phyloP scores from a whole-genome alignment of 2,329 filamentous ascomycete genomes.

The Ophiostoma pallidulum region DNA sequence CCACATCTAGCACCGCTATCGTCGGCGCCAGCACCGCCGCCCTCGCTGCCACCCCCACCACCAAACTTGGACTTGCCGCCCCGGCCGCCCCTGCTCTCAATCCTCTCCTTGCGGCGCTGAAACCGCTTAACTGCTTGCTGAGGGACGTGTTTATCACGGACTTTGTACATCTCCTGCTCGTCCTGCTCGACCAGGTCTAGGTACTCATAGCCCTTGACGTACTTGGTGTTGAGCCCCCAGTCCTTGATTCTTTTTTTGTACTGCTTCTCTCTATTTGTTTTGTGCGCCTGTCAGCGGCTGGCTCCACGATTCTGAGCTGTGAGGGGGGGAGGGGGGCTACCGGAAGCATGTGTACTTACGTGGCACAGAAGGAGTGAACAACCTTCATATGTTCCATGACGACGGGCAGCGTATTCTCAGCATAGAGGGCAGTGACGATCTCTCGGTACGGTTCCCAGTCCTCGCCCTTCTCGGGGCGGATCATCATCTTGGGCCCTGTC shows the following conservation, averaged over 20 bases:
- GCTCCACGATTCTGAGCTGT: too few relatives aligned
- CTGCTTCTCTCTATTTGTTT: constrained; percentile 21
- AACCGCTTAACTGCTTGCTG: constrained; percentile 12
- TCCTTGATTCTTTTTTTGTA: constrained; percentile 27
- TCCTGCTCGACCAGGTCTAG: constrained; percentile 24
- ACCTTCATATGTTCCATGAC: constrained; percentile 28
- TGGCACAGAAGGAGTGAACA: constrained; percentile 23
- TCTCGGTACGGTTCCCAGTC: constrained; percentile 26
- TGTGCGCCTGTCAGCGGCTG: not conserved
- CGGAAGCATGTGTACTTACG: constrained; percentile 17
- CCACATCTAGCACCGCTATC: too few relatives aligned
- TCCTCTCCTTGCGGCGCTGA: constrained; percentile 12
- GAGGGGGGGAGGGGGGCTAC: too few relatives aligned
- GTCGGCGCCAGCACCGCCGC: too few relatives aligned
- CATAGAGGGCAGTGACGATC: constrained; percentile 23
- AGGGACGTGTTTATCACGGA: constrained; percentile 19
- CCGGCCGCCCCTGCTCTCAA: not conserved
- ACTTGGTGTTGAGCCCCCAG: constrained; percentile 27
- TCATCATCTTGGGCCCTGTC: not conserved
- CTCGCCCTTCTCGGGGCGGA: constrained; percentile 21
- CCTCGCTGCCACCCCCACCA: too few relatives aligned
- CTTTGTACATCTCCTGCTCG: constrained; percentile 20
- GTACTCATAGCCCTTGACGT: constrained; percentile 26
- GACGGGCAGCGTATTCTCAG: constrained; percentile 27
- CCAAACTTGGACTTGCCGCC: not conserved